Evolutionary conservation across 1,284 basidiomycete genomes (phyloP).

Genomic region (Apiotrichum akiyoshidainum): DNA sequence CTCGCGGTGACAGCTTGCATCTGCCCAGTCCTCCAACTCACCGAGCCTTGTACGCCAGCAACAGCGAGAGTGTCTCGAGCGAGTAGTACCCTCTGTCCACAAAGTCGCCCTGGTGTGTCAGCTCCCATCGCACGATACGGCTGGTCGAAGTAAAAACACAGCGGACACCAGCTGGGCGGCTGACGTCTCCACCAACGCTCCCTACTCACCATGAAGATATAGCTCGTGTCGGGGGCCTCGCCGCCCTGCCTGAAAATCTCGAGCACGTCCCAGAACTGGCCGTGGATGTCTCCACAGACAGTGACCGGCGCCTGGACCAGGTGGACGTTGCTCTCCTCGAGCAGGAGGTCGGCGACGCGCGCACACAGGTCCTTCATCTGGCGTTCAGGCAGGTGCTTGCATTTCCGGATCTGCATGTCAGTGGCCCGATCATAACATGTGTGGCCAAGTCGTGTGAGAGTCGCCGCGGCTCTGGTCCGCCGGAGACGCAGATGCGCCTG

Average conservation of each 20-base stretch:
- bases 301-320: slow-evolving; percentile 87
- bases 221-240: slow-evolving; percentile 80
- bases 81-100: slow-evolving; percentile 96
- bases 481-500: too few relatives aligned
- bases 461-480: too few relatives aligned
- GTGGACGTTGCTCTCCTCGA: slow-evolving; percentile 95
- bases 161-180: too few relatives aligned
- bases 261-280: slow-evolving; percentile 70
- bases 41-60: slow-evolving; percentile 88
- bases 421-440: too few relatives aligned
- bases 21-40: slow-evolving; percentile 43
- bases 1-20: not conserved
- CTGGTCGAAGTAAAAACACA: too few relatives aligned
- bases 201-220: slow-evolving; percentile 76
- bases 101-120: slow-evolving; percentile 75
- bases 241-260: slow-evolving; percentile 89
- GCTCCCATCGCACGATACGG: not conserved
- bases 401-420: slow-evolving; percentile 63
- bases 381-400: slow-evolving; percentile 79
- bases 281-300: slow-evolving; percentile 66
- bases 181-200: not conserved
- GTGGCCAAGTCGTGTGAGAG: too few relatives aligned
- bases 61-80: slow-evolving; percentile 87
- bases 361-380: slow-evolving; percentile 90
- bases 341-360: slow-evolving; percentile 73